These are phyloP conservation scores for Debaryomyces singareniensis DNA, from an alignment of 1,139 yeast genomes.

Conservation along the genomic window DNA sequence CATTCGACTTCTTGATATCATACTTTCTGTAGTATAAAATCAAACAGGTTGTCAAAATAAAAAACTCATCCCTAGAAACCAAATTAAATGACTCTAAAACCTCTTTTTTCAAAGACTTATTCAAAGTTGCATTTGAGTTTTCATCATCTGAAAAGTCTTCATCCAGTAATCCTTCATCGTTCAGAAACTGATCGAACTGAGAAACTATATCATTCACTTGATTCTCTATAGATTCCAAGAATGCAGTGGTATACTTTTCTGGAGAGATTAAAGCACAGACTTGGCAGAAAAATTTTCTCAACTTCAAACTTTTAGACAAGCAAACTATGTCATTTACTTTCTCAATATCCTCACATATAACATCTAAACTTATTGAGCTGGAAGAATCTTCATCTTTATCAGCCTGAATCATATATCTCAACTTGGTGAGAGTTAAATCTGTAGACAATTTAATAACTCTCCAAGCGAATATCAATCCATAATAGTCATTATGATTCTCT, in stretches of 20 bases:
- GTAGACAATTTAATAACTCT: conserved; percentile 32
- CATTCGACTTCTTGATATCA: conserved; percentile 14
- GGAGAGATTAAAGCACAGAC: background rate
- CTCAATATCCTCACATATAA: background rate
- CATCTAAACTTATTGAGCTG: too few species aligned
- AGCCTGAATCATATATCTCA: conserved; percentile 12
- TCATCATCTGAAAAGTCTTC: background rate
- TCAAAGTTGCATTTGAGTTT: background rate
- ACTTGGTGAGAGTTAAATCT: conserved; percentile 24
- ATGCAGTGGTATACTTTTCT: background rate
- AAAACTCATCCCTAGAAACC: conserved; percentile 29
- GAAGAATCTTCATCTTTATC: background rate
- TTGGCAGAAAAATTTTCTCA: background rate
- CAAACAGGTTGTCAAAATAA: conserved; percentile 24
- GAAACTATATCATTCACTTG: background rate
- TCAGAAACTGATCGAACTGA: background rate
- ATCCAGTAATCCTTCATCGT: background rate
- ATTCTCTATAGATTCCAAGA: background rate
- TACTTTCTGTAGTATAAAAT: conserved; percentile 18
- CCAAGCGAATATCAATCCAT: conserved; percentile 27
- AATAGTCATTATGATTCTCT: conserved; percentile 17
- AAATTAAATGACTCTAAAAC: conserved; percentile 28
- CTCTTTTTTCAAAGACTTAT: conserved; percentile 7
- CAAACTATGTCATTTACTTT: background rate
- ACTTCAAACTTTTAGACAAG: too few species aligned